Percentiles rank a stretch among this genome's conserved stretches.
Conservation (phyloP, 2,329 filamentous ascomycete species). For the Phialocephala sp. region DNA sequence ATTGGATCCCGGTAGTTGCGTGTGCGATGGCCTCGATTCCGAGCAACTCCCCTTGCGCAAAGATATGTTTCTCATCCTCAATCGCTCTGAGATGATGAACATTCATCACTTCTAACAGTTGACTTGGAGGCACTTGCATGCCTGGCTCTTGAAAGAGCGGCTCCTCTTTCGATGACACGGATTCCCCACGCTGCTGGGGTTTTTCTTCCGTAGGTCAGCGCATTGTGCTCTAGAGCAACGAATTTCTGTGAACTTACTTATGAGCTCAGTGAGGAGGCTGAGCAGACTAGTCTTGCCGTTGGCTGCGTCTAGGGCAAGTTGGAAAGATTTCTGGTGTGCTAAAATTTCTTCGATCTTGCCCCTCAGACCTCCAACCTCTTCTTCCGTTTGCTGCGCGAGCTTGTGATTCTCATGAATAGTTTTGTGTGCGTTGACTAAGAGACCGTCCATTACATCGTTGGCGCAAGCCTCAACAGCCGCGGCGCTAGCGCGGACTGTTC, state of each 20-base stretch:
- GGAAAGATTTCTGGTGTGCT: neutral
- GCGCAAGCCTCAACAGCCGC: neutral
- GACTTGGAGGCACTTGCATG: neutral
- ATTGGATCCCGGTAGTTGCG: neutral
- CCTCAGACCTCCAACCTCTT: neutral
- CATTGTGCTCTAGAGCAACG: neutral
- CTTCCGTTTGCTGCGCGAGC: neutral
- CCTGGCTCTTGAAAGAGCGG: neutral
- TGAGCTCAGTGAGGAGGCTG: neutral
- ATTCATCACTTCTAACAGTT: neutral
- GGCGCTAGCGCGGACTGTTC: too few species aligned
- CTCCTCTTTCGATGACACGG: neutral
- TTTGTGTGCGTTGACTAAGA: neutral
- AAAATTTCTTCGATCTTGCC: neutral
- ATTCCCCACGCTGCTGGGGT: neutral
- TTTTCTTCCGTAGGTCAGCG: neutral
- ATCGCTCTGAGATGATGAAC: neutral
- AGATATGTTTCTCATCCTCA: neutral
- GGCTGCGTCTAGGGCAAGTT: neutral
- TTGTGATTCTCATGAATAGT: neutral
- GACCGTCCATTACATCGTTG: neutral
- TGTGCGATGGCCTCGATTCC: neutral
- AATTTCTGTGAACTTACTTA: conserved; percentile 2
- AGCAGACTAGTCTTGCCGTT: conserved; percentile 9
- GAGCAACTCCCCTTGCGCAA: neutral